Percentiles rank a stretch among this genome's conserved stretches.
Evolutionary conservation across 1,284 basidiomycete genomes (phyloP).

Genomic region (Ganoderma resinaceum): DNA sequence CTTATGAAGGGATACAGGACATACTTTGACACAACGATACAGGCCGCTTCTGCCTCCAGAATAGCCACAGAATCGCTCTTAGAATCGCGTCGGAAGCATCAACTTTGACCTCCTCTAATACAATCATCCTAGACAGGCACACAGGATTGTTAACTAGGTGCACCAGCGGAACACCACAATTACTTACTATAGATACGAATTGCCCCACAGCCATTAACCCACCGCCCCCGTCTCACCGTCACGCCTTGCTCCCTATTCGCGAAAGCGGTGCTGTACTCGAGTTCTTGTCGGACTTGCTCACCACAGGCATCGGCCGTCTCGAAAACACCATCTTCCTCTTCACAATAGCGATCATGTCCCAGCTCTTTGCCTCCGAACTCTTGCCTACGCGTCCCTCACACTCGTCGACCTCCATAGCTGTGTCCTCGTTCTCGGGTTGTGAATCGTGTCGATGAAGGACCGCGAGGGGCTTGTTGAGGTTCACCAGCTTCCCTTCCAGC

Average conservation of each 20-base stretch:
- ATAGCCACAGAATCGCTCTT: too few relatives aligned
- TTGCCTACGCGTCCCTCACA: conserved; percentile 21
- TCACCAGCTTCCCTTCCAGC: conserved; percentile 86
- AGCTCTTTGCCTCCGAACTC: conserved; percentile 35
- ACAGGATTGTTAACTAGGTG: background rate
- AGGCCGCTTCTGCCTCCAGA: too few relatives aligned
- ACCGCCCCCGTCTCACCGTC: background rate
- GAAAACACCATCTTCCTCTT: conserved; percentile 82
- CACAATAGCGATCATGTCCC: conserved; percentile 65
- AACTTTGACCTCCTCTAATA: too few relatives aligned
- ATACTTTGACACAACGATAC: conserved; percentile 82
- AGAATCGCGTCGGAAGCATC: too few relatives aligned
- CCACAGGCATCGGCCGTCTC: conserved; percentile 78
- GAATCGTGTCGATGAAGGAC: conserved; percentile 56
- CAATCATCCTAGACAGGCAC: background rate
- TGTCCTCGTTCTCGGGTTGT: background rate
- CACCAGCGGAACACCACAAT: background rate
- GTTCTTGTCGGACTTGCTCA: conserved; percentile 27
- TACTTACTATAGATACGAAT: conserved; percentile 11
- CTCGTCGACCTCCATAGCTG: conserved; percentile 41
- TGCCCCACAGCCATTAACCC: too few relatives aligned
- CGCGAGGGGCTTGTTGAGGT: conserved; percentile 80
- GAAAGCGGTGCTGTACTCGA: conserved; percentile 16
- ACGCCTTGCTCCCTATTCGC: conserved; percentile 24
- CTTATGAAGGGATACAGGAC: too few relatives aligned